Evolutionary conservation across 108 stramenopile species (phyloP).

Genomic region (Skeletonema marinoi): DNA sequence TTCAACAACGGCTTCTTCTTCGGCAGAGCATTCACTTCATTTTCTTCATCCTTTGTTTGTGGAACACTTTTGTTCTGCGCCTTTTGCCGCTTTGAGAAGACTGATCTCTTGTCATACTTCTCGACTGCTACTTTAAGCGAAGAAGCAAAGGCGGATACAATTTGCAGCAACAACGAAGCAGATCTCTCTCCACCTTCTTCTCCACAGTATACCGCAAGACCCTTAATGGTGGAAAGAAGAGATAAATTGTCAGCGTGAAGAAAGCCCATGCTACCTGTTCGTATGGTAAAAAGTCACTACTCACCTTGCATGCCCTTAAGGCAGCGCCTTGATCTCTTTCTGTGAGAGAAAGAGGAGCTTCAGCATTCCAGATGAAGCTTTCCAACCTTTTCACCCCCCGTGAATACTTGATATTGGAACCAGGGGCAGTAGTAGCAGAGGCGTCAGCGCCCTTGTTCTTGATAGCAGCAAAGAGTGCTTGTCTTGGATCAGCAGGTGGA

Average conservation of each 20-base stretch:
- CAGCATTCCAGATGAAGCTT: constrained; percentile 60
- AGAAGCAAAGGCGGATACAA: constrained; percentile 68
- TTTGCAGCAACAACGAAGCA: constrained; percentile 58
- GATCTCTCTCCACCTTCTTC: constrained; percentile 76
- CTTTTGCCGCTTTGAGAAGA: constrained; percentile 45
- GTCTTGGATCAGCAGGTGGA: constrained; percentile 28
- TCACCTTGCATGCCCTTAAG: constrained; percentile 62
- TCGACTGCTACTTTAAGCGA: constrained; percentile 64
- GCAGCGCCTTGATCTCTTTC: constrained; percentile 58
- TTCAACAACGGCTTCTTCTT: constrained; percentile 22
- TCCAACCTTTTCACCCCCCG: constrained; percentile 64
- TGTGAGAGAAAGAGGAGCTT: constrained; percentile 41
- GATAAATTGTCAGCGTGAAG: neutral
- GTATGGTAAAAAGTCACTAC: neutral
- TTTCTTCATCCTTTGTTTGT: constrained; percentile 35
- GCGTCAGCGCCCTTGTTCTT: constrained; percentile 17
- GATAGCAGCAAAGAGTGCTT: constrained; percentile 50
- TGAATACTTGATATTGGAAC: constrained; percentile 22
- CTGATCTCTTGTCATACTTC: constrained; percentile 69
- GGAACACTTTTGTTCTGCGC: constrained; percentile 43
- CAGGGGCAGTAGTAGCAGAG: neutral
- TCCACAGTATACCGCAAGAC: constrained; percentile 75
- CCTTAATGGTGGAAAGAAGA: constrained; percentile 19
- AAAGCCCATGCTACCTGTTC: neutral
- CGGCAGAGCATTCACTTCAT: constrained; percentile 1